Percentiles rank a stretch among this genome's conserved stretches.
Evolutionary conservation across 1,284 basidiomycete genomes (phyloP).

Genomic region (Heterobasidion irregulare): DNA sequence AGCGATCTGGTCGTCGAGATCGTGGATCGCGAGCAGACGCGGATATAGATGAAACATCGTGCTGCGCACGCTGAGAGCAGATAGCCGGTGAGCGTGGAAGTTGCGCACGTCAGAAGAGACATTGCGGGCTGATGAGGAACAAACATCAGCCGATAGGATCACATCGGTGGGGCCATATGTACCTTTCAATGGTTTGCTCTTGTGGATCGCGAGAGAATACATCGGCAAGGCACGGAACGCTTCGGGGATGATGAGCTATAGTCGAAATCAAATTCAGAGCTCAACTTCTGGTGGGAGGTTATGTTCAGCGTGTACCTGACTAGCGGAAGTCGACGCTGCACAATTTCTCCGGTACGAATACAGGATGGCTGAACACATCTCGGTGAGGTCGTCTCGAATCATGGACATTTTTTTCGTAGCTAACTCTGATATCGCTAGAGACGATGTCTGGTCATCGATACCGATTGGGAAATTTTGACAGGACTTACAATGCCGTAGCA

Average conservation of each 20-base stretch:
- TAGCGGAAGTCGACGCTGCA: conserved; percentile 72
- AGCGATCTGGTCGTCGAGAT: conserved; percentile 68
- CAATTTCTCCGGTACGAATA: conserved; percentile 90
- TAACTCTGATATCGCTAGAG: conserved; percentile 63
- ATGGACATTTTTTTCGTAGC: conserved; percentile 56
- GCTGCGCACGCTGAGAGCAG: conserved; percentile 59
- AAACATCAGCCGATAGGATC: conserved; percentile 3
- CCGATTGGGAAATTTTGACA: conserved; percentile 1
- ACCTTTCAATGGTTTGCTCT: conserved; percentile 92
- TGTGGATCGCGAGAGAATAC: conserved; percentile 80
- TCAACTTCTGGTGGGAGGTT: background rate
- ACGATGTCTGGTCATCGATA: background rate
- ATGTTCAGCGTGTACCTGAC: conserved; percentile 53
- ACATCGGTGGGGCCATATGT: conserved; percentile 5
- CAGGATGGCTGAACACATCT: conserved; percentile 78
- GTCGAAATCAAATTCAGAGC: background rate
- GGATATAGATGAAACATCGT: conserved; percentile 87
- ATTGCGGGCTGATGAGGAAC: conserved; percentile 49
- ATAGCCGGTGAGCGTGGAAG: conserved; percentile 74
- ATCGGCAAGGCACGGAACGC: conserved; percentile 86
- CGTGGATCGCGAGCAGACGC: conserved; percentile 83
- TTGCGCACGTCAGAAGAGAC: conserved; percentile 93
- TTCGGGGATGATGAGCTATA: conserved; percentile 88
- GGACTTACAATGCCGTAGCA: conserved; percentile 71
- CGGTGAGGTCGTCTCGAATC: conserved; percentile 81